phyloP scores from a whole-genome alignment of 495 filamentous ascomycete genomes.

The Neurospora sp. region DNA sequence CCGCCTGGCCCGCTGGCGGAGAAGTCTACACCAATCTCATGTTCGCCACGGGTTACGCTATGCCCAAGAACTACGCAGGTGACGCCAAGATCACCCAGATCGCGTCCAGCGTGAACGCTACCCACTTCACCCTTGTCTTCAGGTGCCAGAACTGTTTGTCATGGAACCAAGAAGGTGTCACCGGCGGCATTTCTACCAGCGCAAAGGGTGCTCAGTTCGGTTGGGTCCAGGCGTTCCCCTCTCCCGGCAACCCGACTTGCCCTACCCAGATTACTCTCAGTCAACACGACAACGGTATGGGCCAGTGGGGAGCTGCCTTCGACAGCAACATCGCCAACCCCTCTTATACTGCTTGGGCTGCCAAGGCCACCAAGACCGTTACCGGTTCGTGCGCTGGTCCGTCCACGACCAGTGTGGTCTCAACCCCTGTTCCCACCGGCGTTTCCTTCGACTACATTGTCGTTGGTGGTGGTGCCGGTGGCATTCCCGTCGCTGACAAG shows the following conservation, averaged over 20 bases:
- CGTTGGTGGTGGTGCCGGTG: conserved; percentile 55
- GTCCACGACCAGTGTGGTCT: conserved; percentile 9
- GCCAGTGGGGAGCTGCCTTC: conserved; percentile 33
- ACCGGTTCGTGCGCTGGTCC: conserved; percentile 25
- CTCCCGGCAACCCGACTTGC: conserved; percentile 24
- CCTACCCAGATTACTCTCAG: conserved; percentile 21
- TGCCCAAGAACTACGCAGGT: conserved; percentile 49
- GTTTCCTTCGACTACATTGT: conserved; percentile 57
- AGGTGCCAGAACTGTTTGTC: conserved; percentile 52
- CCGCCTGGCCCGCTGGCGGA: conserved; percentile 44
- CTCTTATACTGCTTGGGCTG: conserved; percentile 42
- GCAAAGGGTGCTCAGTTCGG: conserved; percentile 19
- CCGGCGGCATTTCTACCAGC: conserved; percentile 15
- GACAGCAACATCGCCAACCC: conserved; percentile 34
- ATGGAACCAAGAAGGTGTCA: conserved; percentile 32
- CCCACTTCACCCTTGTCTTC: conserved; percentile 48
- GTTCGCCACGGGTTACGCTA: conserved; percentile 46
- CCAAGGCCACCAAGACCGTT: conserved; percentile 32
- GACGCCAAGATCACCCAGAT: conserved; percentile 48
- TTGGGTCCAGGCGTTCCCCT: conserved; percentile 24
- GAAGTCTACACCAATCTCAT: conserved; percentile 44
- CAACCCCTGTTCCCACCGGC: conserved; percentile 35
- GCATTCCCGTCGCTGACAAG: conserved; percentile 55
- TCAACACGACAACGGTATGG: conserved; percentile 31
- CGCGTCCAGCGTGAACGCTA: conserved; percentile 41